Evolutionary conservation across 2,329 filamentous ascomycete genomes (phyloP).

Genomic region (Akanthomyces uredinophilus): DNA sequence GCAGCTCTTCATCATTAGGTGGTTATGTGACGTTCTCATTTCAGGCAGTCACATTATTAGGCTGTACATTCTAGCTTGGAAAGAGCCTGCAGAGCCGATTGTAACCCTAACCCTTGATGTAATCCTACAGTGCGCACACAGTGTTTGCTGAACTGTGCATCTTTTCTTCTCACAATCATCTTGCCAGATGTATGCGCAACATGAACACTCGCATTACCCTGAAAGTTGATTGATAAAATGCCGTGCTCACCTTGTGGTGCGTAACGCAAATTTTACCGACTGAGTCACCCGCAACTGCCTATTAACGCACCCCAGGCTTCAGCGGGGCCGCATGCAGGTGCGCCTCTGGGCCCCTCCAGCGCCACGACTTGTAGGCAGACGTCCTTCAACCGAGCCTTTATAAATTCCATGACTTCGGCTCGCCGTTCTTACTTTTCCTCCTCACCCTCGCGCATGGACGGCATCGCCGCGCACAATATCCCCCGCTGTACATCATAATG

Average conservation of each 20-base stretch:
- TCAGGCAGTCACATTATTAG: too few relatives aligned
- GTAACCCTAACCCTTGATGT: not conserved
- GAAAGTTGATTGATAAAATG: not conserved
- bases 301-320: slow-evolving; percentile 6
- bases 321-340: slow-evolving; percentile 4
- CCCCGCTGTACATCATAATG: not conserved
- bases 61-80: too few relatives aligned
- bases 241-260: not conserved
- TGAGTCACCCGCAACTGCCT: slow-evolving; percentile 10
- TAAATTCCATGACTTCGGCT: slow-evolving; percentile 2
- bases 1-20: too few relatives aligned
- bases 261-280: not conserved
- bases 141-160: not conserved
- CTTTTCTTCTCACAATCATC: not conserved
- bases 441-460: slow-evolving; percentile 4
- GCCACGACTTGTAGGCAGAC: not conserved
- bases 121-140: not conserved
- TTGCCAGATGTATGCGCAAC: not conserved
- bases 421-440: not conserved
- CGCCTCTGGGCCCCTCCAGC: slow-evolving; percentile 1
- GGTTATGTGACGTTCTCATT: too few relatives aligned
- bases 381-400: not conserved
- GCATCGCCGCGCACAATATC: slow-evolving; percentile 1
- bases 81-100: too few relatives aligned
- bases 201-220: not conserved